phyloP scores from a whole-genome alignment of 768 basidiomycete species.

The Tylopilus plumbeoviolaceoides region DNA sequence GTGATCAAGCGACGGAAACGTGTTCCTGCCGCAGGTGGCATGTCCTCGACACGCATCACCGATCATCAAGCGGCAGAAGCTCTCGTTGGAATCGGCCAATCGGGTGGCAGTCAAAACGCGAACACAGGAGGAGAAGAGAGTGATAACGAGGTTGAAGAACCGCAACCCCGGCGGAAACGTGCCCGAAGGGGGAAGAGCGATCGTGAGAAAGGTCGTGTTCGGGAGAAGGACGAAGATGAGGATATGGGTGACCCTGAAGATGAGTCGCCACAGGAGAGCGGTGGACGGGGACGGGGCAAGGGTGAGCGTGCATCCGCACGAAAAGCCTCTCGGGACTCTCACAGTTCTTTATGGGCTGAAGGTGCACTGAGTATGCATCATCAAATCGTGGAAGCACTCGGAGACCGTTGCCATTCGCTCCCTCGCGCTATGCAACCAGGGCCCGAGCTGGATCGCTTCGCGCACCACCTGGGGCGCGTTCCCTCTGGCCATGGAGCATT shows the following conservation, averaged over 20 bases:
- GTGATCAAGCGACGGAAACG: slow-evolving; percentile 98
- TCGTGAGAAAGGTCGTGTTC: slow-evolving; percentile 35
- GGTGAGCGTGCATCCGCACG: slow-evolving; percentile 36
- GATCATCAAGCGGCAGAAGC: slow-evolving; percentile 90
- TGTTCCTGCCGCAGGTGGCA: slow-evolving; percentile 76
- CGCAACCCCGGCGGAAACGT: slow-evolving; percentile 58
- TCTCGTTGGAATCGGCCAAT: slow-evolving; percentile 76
- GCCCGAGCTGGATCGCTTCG: slow-evolving; percentile 30
- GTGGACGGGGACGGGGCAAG: slow-evolving; percentile 33
- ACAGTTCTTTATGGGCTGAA: slow-evolving; percentile 31
- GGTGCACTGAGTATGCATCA: slow-evolving; percentile 34
- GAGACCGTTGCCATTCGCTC: slow-evolving; percentile 32
- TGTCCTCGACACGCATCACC: slow-evolving; percentile 51
- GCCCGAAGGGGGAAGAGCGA: slow-evolving; percentile 38
- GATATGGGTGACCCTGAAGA: slow-evolving; percentile 45
- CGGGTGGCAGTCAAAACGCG: slow-evolving; percentile 32
- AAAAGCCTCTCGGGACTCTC: slow-evolving; percentile 34
- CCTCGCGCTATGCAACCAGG: slow-evolving; percentile 30
- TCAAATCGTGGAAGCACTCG: slow-evolving; percentile 33
- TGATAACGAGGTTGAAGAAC: slow-evolving; percentile 38
- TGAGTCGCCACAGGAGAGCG: slow-evolving; percentile 29
- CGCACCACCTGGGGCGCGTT: slow-evolving; percentile 33
- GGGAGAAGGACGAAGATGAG: slow-evolving; percentile 43
- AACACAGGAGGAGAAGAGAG: slow-evolving; percentile 40
- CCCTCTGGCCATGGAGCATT: slow-evolving; percentile 34